Percentiles rank a stretch among this genome's conserved stretches.
These are phyloP conservation scores for Emericellopsis cladophorae DNA, from an alignment of 2,329 filamentous ascomycete species.

Conservation along the genomic window DNA sequence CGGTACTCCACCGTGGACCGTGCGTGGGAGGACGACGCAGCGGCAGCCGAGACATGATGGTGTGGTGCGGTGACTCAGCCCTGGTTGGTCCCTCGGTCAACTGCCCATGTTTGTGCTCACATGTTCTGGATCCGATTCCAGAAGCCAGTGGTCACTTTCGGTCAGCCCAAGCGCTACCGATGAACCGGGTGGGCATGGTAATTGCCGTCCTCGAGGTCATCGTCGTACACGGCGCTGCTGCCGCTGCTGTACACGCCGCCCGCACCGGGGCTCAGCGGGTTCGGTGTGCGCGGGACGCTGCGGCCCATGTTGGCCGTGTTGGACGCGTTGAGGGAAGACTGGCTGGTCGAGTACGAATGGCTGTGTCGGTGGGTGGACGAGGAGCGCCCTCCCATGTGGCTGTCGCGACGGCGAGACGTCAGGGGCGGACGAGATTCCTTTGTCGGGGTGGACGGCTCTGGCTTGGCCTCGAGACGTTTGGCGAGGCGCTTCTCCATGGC, in stretches of 20 bases:
- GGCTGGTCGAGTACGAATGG: not conserved
- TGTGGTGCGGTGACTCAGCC: not conserved
- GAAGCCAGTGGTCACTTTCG: not conserved
- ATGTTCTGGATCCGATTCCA: not conserved
- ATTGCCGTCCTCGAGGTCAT: constrained; percentile 19
- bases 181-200: constrained; percentile 21
- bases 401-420: constrained; percentile 13
- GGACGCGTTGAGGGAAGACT: not conserved
- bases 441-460: not conserved
- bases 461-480: constrained; percentile 17
- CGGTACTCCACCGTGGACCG: not conserved
- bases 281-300: constrained; percentile 15
- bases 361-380: constrained; percentile 11
- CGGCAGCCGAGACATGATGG: not conserved
- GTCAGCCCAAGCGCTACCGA: not conserved
- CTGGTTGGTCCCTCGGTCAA: not conserved
- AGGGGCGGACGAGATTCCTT: constrained; percentile 13
- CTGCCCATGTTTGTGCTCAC: not conserved
- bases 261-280: constrained; percentile 8
- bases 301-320: constrained; percentile 2
- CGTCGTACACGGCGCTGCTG: constrained; percentile 9
- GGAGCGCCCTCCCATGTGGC: constrained; percentile 21
- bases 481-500: constrained; percentile 22
- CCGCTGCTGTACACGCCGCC: constrained; percentile 13
- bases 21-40: not conserved